Evolutionary conservation across 768 basidiomycete genomes (phyloP), one percentile per base, ranked within the genome.

Genomic region (Mrakia blollopis): DNA sequence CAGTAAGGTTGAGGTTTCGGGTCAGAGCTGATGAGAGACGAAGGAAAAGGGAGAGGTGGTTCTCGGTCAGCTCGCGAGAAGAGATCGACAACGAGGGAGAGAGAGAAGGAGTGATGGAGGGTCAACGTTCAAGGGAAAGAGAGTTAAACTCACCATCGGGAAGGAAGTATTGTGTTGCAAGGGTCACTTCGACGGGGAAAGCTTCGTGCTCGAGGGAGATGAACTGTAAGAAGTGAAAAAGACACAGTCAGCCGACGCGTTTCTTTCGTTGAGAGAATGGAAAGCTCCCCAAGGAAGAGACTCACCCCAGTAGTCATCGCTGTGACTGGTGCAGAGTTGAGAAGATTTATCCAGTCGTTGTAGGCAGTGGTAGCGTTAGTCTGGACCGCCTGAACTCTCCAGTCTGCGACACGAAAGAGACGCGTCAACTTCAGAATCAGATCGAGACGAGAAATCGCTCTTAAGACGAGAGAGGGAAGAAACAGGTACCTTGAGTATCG

Each of bases 171-270:
- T 52, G 92, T 47, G 90, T 90, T 5, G 93, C 92, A 30, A 94
- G 87, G 77, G 93, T 91, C 61, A 94, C 92, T 0, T 89, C 86
- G 82, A 93, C 90, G 83, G 90, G 89, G 86, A 92, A 93, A 44
- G 93, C 32, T 83, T 94, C 93, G 78, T 84, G 85, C 83, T 92
- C 91, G 50, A 96, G 87, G 69, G 93, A 91, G 80, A 96, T 92
- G 86, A 96, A 96, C 57, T 57, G 57, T 1, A 10, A 6, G 23
- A n/a, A 16, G 13, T 4, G 54, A 54, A 54, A 57, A n/a, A 0
- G 57, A 2, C 6, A 57, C 11, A 1, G 57, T 57, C 57, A 57
- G 57, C 2, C 16, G 18, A 50, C 14, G 18, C 47, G 47, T 50
- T n/a, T n/a, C 47, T 47, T 47, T 47, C 39, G 39, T 41, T 5